Evolutionary conservation across 2,329 filamentous ascomycete genomes (phyloP), one percentile per base, ranked within the genome.

Genomic region (Ophiocordyceps polyrhachis-furcata): DNA sequence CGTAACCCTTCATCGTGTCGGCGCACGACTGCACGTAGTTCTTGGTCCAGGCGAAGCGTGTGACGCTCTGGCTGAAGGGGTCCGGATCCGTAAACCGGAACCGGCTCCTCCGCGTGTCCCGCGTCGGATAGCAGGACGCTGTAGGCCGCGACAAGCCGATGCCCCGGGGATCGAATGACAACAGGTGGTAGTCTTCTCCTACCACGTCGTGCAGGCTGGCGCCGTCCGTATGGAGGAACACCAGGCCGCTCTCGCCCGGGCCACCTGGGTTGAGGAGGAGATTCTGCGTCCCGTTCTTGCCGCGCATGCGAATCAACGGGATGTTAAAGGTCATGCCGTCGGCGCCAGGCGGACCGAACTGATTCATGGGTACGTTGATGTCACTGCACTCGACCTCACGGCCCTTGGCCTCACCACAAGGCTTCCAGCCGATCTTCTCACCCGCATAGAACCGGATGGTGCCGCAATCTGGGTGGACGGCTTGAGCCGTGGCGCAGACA

Each of bases 201-300:
- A 60, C 48, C 4, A 60, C 51, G 7, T 49, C 50, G 44, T 53
- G 62, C 5, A 71, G 50, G 14, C 55, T 50, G 9, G 57, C 56
- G 13, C 65, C 66, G 5, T 49, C 46, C 11, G 57, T 51, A 37
- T 60, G 53, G 1, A 70, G 40, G 35, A 63, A 60, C 2, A 55
- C 50, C 13, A 63, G 49, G 2, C 68, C 68, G 40, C 63, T 63
- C 9, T 53, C 66, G 7, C 68, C 69, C 0, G 69, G 69, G 0
- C 69, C 68, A 40, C 68, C 68, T 0, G 67, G 66, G 48, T 70
- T 70, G 14, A 69, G 52, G 0, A 71, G 50, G 17, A 71, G 51
- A 43, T 66, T 67, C 41, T 59, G 55, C 13, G 61, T 66, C 12
- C 63, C 62, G n/a, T 65, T 60, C 29, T 55, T 56, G 19, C 62